Evolutionary conservation across 202 grass and related monocot genomes (phyloP).

Genomic region (Dendrocalamus latiflorus): DNA sequence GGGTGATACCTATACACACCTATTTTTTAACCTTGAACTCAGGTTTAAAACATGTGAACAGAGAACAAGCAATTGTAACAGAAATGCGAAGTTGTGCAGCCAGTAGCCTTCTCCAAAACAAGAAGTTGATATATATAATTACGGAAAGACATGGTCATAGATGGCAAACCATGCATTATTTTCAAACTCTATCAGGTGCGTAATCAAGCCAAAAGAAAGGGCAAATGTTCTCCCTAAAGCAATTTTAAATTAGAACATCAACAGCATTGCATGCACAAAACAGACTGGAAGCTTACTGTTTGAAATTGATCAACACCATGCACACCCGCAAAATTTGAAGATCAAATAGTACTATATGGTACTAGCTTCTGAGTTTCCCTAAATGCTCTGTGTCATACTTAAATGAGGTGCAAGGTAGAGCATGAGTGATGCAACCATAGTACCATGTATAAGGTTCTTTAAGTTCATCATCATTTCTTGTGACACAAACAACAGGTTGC

Average conservation of each 20-base stretch:
- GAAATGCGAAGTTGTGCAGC: neutral
- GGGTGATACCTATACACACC: no score
- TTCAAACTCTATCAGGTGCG: neutral
- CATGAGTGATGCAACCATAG: neutral
- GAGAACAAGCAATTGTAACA: neutral
- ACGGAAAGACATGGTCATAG: no score
- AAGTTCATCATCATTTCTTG: neutral
- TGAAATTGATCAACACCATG: neutral
- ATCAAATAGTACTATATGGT: neutral
- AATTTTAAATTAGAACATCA: neutral
- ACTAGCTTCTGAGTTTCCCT: neutral
- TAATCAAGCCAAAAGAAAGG: neutral
- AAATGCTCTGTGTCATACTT: neutral
- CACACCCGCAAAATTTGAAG: neutral
- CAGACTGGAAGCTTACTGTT: neutral
- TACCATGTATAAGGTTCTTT: neutral
- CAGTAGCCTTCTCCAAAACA: neutral
- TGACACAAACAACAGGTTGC: neutral
- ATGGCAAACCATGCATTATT: neutral
- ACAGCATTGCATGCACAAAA: neutral
- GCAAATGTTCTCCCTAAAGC: neutral
- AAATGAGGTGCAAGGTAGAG: neutral
- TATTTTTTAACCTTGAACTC: neutral
- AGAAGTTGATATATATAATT: no score
- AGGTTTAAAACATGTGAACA: neutral